Conservation (phyloP, 225 moss, liverwort and hornwort species). For the Bryum argenteum region DNA sequence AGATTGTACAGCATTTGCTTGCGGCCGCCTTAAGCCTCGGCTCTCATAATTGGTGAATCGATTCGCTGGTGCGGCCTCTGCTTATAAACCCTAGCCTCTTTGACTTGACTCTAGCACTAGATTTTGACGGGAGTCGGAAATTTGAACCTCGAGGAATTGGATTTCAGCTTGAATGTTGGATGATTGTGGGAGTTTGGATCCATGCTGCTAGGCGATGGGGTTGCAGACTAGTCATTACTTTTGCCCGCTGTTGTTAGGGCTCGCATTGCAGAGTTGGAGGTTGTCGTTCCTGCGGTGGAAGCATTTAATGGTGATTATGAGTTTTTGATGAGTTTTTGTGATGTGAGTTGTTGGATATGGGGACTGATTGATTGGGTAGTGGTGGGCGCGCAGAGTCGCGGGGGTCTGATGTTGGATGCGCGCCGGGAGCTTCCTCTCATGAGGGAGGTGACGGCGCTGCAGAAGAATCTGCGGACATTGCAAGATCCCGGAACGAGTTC, state of each 20-base stretch:
- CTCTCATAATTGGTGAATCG: too few species aligned
- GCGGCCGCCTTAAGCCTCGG: background rate
- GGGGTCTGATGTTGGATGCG: constrained; percentile 63
- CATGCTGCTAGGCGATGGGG: background rate
- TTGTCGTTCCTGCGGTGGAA: background rate
- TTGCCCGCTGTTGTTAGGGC: background rate
- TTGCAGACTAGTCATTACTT: background rate
- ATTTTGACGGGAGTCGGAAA: too few species aligned
- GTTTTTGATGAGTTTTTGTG: background rate
- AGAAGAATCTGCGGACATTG: constrained; percentile 44
- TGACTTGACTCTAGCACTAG: too few species aligned
- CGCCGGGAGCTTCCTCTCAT: constrained; percentile 50
- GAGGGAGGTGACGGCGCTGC: constrained; percentile 52
- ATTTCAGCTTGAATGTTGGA: too few species aligned
- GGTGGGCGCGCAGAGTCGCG: constrained; percentile 37
- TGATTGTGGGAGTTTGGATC: background rate
- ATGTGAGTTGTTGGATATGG: background rate
- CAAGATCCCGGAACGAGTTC: constrained; percentile 53
- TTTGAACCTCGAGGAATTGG: too few species aligned
- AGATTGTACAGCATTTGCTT: background rate
- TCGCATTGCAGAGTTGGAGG: background rate
- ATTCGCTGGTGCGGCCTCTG: too few species aligned
- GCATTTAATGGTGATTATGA: background rate
- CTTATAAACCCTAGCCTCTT: too few species aligned
- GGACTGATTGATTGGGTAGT: background rate